Conservation (phyloP, 2,329 filamentous ascomycete species). For the Trichophyton schoenleinii region DNA sequence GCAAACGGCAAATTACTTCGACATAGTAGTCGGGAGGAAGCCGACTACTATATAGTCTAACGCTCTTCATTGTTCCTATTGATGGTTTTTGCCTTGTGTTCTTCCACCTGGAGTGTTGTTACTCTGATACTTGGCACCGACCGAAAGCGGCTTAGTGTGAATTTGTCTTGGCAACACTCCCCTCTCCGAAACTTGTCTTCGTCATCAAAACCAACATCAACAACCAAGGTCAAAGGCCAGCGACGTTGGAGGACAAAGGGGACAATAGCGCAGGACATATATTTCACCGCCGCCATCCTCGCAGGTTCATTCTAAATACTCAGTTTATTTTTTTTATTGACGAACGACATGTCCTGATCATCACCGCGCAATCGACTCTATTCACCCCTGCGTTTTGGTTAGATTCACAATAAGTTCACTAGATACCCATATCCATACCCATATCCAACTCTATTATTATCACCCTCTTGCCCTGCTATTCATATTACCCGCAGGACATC, state of each 20-base stretch:
- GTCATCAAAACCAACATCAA: conserved; percentile 1
- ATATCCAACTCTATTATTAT: background rate
- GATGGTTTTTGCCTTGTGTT: background rate
- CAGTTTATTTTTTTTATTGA: background rate
- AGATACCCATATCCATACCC: background rate
- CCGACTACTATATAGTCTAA: background rate
- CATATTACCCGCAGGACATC: background rate
- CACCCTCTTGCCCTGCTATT: background rate
- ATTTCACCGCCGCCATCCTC: background rate
- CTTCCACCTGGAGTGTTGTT: background rate
- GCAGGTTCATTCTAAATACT: background rate
- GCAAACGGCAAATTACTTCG: background rate
- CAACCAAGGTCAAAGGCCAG: background rate
- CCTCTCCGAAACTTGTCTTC: background rate
- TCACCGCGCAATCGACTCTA: background rate
- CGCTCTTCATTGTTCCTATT: background rate
- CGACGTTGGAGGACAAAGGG: background rate
- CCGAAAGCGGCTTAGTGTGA: background rate
- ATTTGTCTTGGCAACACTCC: background rate
- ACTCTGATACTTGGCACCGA: background rate
- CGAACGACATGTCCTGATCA: background rate
- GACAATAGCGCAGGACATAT: background rate
- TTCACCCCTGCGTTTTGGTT: background rate
- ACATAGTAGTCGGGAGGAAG: background rate
- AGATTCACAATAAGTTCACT: background rate